Evolutionary conservation across 2,329 filamentous ascomycete species (phyloP), one percentile per base, ranked within the genome.

Genomic region (Cladosporium velox): DNA sequence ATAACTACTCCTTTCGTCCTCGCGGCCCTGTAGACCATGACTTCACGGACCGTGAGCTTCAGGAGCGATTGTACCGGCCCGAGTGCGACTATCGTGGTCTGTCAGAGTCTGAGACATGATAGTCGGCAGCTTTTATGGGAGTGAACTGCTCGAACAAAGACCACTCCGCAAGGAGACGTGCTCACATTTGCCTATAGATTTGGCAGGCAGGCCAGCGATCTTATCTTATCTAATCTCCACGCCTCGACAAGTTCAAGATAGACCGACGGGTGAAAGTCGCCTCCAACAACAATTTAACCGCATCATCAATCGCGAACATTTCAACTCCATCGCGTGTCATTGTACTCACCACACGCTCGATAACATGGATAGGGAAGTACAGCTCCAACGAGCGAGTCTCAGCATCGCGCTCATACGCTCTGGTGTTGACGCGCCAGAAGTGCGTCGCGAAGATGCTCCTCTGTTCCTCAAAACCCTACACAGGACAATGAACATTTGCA

Each of bases 401-500:
- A 65, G 24, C 30, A 65, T 47, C 55, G 34, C 55, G n/a, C 24
- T 65, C 11, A 12, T 65, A 14, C 63, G 63, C 55, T 35, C 41
- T 3, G 63, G 58, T 12, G 24, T 26, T 30, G 63, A 38, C 18
- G 63, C 54, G 32, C 63, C 63, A 26, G 63, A 65, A 18, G 47
- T 65, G 11, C 26, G 32, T n/a, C 63, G 63, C 15, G 63, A 60
- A 8, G 55, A 60, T 44, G 63, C 55, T 18, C 32, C 55, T 15
- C 32, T 32, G 4, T 28, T 65, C 51, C 32, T 52, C 57, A 35
- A 41, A 44, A 34, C 32, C 18, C 21, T 65, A 7, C 28, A 34
- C 15, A 52, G 47, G 35, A 55, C 64, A 18, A 52, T 54, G 6
- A 65, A 65, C 34, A 55, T 65, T 21, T 65, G 64, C 24, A 60